Percentiles rank a stretch among this genome's conserved stretches.
Evolutionary conservation across 805 yeast genomes (phyloP).

Genomic region (Candida pseudoglaebosa): DNA sequence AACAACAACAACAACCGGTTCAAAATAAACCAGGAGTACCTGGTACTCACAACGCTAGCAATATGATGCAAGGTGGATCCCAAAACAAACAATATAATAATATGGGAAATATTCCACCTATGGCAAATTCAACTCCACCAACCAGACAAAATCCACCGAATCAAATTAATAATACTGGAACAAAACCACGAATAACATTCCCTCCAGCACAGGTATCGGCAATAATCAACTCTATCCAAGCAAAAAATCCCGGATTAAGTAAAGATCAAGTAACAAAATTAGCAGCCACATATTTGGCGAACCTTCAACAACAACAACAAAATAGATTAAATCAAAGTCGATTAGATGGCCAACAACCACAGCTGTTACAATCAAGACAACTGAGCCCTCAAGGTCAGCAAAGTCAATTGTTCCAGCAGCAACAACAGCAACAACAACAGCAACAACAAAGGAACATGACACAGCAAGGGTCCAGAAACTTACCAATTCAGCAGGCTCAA

Average conservation of each 20-base stretch:
- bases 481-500: conserved; percentile 14
- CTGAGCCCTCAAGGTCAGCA: conserved; percentile 9
- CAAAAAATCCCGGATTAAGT: conserved; percentile 59
- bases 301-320: conserved; percentile 51
- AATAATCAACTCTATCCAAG: conserved; percentile 58
- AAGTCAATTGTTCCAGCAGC: conserved; percentile 12
- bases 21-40: neutral
- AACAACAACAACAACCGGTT: conserved; percentile 23
- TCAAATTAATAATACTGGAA: conserved; percentile 5
- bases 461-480: conserved; percentile 6
- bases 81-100: neutral
- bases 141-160: conserved; percentile 13
- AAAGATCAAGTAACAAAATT: conserved; percentile 63
- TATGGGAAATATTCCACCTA: neutral
- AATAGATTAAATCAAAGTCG: conserved; percentile 26
- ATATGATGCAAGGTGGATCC: conserved; percentile 1
- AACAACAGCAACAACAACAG: conserved; percentile 5
- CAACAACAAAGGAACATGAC: conserved; percentile 7
- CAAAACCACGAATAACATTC: conserved; percentile 39
- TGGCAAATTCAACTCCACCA: conserved; percentile 5
- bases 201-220: conserved; percentile 65
- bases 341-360: conserved; percentile 22
- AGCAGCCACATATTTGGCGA: conserved; percentile 62
- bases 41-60: neutral
- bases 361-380: conserved; percentile 12